These are phyloP conservation scores for Dichotomocladium elegans DNA, from an alignment of 371 early-diverging fungal genomes.

Conservation along the genomic window DNA sequence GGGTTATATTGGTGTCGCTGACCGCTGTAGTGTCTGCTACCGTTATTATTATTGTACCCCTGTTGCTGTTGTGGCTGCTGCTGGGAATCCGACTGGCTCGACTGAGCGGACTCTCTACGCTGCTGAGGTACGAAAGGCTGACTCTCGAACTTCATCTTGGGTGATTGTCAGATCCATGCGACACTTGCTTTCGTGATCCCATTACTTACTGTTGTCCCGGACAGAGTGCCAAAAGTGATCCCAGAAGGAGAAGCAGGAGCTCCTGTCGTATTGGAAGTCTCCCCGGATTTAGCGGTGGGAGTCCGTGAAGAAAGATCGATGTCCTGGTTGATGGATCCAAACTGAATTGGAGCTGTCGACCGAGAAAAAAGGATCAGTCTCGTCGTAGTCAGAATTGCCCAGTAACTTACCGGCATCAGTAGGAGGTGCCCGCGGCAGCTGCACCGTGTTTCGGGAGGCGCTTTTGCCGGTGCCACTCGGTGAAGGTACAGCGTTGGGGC, in stretches of 20 bases:
- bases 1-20: constrained; percentile 19
- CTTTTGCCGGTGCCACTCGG: constrained; percentile 9
- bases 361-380: background rate
- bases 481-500: too few species aligned
- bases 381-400: background rate
- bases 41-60: constrained; percentile 3
- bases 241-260: constrained; percentile 20
- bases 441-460: constrained; percentile 31
- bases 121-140: too few species aligned
- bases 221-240: constrained; percentile 43
- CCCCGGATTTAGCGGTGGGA: constrained; percentile 10
- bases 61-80: constrained; percentile 19
- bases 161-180: too few species aligned
- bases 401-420: constrained; percentile 29
- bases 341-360: constrained; percentile 44
- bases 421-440: constrained; percentile 41
- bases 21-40: constrained; percentile 7
- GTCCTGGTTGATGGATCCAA: constrained; percentile 53
- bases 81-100: constrained; percentile 16
- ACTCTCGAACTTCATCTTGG: too few species aligned
- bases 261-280: too few species aligned
- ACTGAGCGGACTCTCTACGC: constrained; percentile 18
- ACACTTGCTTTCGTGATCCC: too few species aligned
- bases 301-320: constrained; percentile 18
- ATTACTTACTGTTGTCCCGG: constrained; percentile 33